A percentile compares a stretch with the other conserved stretches of the same genome.
Evolutionary conservation across 2,329 filamentous ascomycete species (phyloP).

Genomic region (Ascochyta clinopodiicola): DNA sequence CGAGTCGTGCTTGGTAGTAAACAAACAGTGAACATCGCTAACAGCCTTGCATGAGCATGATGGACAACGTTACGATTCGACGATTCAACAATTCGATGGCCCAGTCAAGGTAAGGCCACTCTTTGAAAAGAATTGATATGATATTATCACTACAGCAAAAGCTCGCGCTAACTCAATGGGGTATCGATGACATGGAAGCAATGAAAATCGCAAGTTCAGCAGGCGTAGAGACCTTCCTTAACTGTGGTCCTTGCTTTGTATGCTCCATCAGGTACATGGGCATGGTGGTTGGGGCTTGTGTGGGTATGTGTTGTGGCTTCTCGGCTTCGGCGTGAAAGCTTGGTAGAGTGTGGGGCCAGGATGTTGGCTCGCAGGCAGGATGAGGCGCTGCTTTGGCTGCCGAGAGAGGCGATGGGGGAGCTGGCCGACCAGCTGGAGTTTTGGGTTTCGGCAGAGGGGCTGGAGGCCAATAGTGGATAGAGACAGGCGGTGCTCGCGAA

Average conservation of each 20-base stretch:
- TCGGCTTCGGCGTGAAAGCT: neutral
- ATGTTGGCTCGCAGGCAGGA: neutral
- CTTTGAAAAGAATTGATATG: neutral
- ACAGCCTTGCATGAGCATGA: neutral
- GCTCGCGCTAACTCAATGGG: constrained; percentile 11
- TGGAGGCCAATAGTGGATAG: neutral
- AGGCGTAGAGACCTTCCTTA: constrained; percentile 14
- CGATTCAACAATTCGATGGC: too few relatives aligned
- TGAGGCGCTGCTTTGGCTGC: neutral
- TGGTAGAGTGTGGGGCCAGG: neutral
- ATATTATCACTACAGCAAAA: neutral
- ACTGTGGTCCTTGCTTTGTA: neutral
- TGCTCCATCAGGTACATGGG: constrained; percentile 12
- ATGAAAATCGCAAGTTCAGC: constrained; percentile 17
- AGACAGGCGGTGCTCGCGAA: neutral
- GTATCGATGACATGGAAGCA: constrained; percentile 16
- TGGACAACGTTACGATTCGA: neutral
- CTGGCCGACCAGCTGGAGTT: neutral
- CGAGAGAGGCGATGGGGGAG: neutral
- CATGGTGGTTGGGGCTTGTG: constrained; percentile 9
- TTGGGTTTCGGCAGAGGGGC: neutral
- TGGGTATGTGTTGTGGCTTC: neutral
- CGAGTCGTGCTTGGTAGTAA: neutral
- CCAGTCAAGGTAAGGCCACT: neutral
- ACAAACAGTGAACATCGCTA: neutral